A percentile compares a stretch with the other conserved stretches of the same genome.
Conservation (phyloP, 2,329 filamentous ascomycete species). For the Didymella sp. region DNA sequence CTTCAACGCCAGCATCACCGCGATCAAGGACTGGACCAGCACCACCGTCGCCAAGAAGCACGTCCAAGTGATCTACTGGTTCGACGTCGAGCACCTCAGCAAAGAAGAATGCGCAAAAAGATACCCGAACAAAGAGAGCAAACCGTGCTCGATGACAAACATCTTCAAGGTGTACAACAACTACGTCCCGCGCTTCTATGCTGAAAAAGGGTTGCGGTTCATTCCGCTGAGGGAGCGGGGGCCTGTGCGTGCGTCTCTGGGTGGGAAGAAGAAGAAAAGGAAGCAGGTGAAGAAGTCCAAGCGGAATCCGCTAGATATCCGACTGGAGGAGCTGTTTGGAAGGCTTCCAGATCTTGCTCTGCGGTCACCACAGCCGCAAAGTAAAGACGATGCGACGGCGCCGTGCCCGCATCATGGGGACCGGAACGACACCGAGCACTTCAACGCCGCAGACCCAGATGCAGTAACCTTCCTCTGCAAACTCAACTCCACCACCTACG, state of each 20-base stretch:
- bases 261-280: neutral
- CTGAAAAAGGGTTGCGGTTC: neutral
- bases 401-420: neutral
- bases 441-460: neutral
- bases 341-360: neutral
- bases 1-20: neutral
- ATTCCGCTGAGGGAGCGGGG: neutral
- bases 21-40: constrained; percentile 2
- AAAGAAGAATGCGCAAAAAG: constrained; percentile 3
- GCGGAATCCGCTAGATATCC: neutral
- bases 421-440: neutral
- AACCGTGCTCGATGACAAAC: neutral
- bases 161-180: constrained; percentile 3
- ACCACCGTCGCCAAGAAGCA: neutral
- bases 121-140: constrained; percentile 2
- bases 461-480: neutral
- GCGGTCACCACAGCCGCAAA: neutral
- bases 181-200: constrained; percentile 3
- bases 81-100: neutral
- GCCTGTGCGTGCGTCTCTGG: neutral
- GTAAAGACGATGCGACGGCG: neutral
- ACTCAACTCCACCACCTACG: neutral
- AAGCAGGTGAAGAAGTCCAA: neutral
- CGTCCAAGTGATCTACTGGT: constrained; percentile 3
- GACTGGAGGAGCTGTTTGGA: neutral